Base-by-base conservation (phyloP, 768 basidiomycete genomes). In the Mycena vulgaris region DNA sequence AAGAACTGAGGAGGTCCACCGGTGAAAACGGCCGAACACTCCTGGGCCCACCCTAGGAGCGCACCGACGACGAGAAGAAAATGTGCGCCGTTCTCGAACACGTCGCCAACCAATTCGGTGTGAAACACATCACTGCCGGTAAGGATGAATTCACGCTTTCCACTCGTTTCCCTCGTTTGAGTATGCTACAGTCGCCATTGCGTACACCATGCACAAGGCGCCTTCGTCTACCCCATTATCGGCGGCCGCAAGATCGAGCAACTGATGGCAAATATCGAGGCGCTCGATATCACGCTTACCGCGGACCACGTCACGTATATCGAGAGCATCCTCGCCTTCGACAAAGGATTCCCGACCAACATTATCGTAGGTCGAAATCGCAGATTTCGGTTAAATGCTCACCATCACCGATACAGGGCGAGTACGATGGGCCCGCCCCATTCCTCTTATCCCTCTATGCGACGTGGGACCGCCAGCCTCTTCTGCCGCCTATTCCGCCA, bases 231-330 rank as follows among this genome's bases (percentile, higher is more conserved):
- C n/a, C n/a, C n/a, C n/a, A n/a, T n/a, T n/a, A n/a, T n/a, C n/a
- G n/a, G n/a, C n/a, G n/a, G n/a, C n/a, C n/a, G n/a, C n/a, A n/a
- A n/a, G n/a, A n/a, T n/a, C n/a, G n/a, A n/a, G n/a, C n/a, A n/a
- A n/a, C n/a, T n/a, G n/a, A 58, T 74, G 63, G 81, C 81, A 53
- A 86, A 85, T 70, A 62, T 85, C 27, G 79, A 84, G 68, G 84
- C 84, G n/a, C 75, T 86, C 16, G 76, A 80, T 37, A 81, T 86
- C 56, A 69, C 74, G 1, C 80, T 86, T 45, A 77, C 79, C 0
- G 67, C 74, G 0, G 81, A 81, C 47, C 83, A 85, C 10, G 81
- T 85, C 55, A 72, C 75, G 47, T 75, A 69, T 28, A 66, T 87
- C 31, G 85, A 86, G 42, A 63, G 74, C 23, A 66, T 77, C 7